Conservation (phyloP, 2,329 filamentous ascomycete species). For the Venturia pyrina region DNA sequence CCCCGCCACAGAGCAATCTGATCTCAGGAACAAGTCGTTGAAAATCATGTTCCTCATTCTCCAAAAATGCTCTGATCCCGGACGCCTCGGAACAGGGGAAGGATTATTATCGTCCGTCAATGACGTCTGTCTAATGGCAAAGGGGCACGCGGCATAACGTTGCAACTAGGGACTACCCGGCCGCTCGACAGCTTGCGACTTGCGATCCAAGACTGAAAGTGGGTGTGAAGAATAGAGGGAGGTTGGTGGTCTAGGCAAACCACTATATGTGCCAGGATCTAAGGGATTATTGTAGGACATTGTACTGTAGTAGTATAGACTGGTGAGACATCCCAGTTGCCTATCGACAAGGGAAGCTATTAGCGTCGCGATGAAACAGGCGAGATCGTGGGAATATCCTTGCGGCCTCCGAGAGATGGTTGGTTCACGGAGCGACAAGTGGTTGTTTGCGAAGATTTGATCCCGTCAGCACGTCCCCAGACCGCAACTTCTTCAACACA, state of each 20-base stretch:
- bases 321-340: neutral
- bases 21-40: neutral
- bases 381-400: neutral
- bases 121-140: neutral
- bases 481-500: neutral
- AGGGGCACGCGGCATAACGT: neutral
- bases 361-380: neutral
- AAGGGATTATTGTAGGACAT: neutral
- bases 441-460: neutral
- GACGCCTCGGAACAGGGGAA: neutral
- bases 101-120: neutral
- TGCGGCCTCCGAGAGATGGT: neutral
- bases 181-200: neutral
- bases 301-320: neutral
- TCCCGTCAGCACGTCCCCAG: neutral
- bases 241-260: neutral
- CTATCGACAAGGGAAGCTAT: neutral
- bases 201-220: neutral
- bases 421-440: slow-evolving; percentile 3
- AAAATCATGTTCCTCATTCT: neutral
- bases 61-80: neutral
- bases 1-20: neutral
- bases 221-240: neutral
- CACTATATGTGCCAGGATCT: neutral
- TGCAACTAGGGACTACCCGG: neutral